Evolutionary conservation across 805 yeast genomes (phyloP).

Genomic region (Saturnispora hagleri): DNA sequence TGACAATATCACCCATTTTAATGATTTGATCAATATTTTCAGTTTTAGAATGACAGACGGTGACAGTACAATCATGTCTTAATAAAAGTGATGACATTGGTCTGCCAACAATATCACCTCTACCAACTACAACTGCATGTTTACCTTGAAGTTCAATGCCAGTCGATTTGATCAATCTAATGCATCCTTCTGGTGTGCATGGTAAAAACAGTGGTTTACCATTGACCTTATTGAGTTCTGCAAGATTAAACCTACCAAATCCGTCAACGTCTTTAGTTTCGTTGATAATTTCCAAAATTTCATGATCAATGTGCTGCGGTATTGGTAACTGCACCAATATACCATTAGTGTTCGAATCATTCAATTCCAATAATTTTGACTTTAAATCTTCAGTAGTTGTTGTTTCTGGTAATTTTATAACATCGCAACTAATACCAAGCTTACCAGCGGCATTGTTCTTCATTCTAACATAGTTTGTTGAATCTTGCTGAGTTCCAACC

Average conservation of each 20-base stretch:
- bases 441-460: slow-evolving; percentile 69
- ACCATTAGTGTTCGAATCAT: slow-evolving; percentile 55
- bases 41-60: slow-evolving; percentile 64
- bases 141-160: slow-evolving; percentile 51
- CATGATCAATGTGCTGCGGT: slow-evolving; percentile 58
- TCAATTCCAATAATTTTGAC: slow-evolving; percentile 33
- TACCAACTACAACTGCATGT: slow-evolving; percentile 75
- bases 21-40: slow-evolving; percentile 39
- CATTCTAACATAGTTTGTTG: slow-evolving; percentile 75
- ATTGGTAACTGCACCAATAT: slow-evolving; percentile 69
- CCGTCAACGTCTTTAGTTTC: slow-evolving; percentile 73
- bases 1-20: slow-evolving; percentile 61
- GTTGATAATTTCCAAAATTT: slow-evolving; percentile 37
- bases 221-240: slow-evolving; percentile 65
- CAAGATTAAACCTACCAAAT: slow-evolving; percentile 67
- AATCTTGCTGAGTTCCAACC: slow-evolving; percentile 70
- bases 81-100: slow-evolving; percentile 68
- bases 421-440: slow-evolving; percentile 53
- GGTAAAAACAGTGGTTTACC: slow-evolving; percentile 68
- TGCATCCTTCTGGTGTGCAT: slow-evolving; percentile 78
- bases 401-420: slow-evolving; percentile 48
- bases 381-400: slow-evolving; percentile 41
- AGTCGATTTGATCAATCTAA: slow-evolving; percentile 51
- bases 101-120: slow-evolving; percentile 80
- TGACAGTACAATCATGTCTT: slow-evolving; percentile 67